Evolutionary conservation across 2,329 filamentous ascomycete genomes (phyloP), one percentile per base, ranked within the genome.

Genomic region (Fusarium begoniae): DNA sequence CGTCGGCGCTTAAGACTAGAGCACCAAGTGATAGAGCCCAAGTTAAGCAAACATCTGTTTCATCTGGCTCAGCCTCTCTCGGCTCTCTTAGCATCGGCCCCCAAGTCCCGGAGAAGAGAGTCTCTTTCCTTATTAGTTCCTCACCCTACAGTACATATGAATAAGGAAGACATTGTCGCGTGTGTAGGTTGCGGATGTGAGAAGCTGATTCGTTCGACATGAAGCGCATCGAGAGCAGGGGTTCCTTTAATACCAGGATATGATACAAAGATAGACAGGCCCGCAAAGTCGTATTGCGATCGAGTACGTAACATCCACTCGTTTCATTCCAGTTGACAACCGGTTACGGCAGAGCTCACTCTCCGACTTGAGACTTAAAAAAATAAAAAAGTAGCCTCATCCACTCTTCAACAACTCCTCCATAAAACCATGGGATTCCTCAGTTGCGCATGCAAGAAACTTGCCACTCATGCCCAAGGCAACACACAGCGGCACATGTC

Each of bases 51-150:
- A 65, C 38, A 40, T 62, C 63, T 66, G 59, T 70, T 70, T 70
- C 53, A 65, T 61, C 50, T 73, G 59, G 73, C 73, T 75, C 70
- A 74, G 73, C 73, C 73, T 72, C 73, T 69, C 73, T 54, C 66
- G 65, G 58, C 66, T 58, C 44, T 70, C 51, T 70, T 58, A 64
- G 50, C 40, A 55, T 51, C 38, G 66, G 50, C 50, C 44, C 54
- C 41, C 30, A 48, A 54, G 48, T 72, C 48, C 66, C 58, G 35
- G 60, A 53, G 58, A 54, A 24, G 38, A 53, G 48, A 63, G 37
- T n/a, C 40, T 38, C 14, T 70, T 47, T 40, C 30, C 43, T 58
- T 44, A 70, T 57, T 64, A 57, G 66, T 37, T 41, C 43, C n/a
- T 28, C 30, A n/a, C 37, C 51, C 37, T 64, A 30, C 61, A 32